Evolutionary conservation across 1,139 yeast species (phyloP).

Genomic region (Suhomyces coccinellae): DNA sequence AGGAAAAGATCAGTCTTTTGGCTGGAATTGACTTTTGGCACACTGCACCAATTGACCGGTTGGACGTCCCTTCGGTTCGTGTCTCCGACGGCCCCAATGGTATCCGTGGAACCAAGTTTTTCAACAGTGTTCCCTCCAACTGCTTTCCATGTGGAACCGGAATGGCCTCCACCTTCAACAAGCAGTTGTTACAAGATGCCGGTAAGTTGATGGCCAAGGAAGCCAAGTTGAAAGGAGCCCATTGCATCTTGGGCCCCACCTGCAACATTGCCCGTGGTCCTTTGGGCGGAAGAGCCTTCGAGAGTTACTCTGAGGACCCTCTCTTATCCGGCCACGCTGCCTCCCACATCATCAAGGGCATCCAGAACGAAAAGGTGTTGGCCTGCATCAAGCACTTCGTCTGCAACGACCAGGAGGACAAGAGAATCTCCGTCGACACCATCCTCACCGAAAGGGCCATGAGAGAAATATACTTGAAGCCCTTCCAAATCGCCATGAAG

Average conservation of each 20-base stretch:
- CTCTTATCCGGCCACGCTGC: conserved; percentile 34
- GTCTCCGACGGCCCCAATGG: conserved; percentile 43
- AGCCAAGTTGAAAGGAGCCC: conserved; percentile 36
- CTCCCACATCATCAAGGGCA: conserved; percentile 30
- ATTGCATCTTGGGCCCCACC: conserved; percentile 37
- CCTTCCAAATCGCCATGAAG: conserved; percentile 21
- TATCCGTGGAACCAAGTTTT: conserved; percentile 34
- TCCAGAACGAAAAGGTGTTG: conserved; percentile 24
- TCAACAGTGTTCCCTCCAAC: conserved; percentile 35
- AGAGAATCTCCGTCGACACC: conserved; percentile 18
- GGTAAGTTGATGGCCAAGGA: conserved; percentile 38
- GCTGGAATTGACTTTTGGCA: conserved; percentile 60
- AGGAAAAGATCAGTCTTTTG: conserved; percentile 50
- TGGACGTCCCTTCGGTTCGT: conserved; percentile 36
- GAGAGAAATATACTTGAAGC: conserved; percentile 24
- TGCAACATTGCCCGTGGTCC: conserved; percentile 36
- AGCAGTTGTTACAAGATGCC: conserved; percentile 27
- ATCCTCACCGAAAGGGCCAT: conserved; percentile 21
- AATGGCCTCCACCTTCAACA: conserved; percentile 44
- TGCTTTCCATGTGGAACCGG: conserved; percentile 42
- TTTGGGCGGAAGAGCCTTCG: conserved; percentile 39
- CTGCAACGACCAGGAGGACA: conserved; percentile 22
- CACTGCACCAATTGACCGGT: conserved; percentile 49
- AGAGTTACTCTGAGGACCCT: conserved; percentile 37
- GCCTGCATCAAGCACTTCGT: conserved; percentile 20